A percentile compares a stretch with the other conserved stretches of the same genome.
These are phyloP conservation scores for Komagataella mondaviorum DNA, from an alignment of 805 yeast species.

Conservation along the genomic window DNA sequence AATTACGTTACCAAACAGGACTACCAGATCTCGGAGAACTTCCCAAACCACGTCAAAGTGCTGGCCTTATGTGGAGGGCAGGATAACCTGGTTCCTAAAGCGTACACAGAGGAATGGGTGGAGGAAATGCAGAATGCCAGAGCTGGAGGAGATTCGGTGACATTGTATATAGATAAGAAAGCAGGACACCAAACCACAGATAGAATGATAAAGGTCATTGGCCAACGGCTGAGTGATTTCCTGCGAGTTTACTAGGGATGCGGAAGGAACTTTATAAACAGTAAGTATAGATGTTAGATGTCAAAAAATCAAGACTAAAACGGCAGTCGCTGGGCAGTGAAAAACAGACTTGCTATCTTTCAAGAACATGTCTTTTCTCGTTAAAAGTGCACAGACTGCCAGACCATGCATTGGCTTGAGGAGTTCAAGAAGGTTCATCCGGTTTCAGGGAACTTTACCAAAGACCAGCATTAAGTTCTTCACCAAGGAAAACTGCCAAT, in stretches of 20 bases:
- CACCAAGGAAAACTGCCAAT: conserved; percentile 55
- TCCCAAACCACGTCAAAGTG: conserved; percentile 6
- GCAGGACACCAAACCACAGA: conserved; percentile 5
- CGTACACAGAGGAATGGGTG: conserved; percentile 4
- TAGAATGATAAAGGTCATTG: conserved; percentile 3
- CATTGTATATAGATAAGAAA: background rate
- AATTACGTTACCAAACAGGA: conserved; percentile 5
- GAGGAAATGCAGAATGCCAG: conserved; percentile 2
- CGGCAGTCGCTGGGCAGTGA: background rate
- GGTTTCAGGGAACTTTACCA: background rate
- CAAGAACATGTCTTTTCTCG: background rate
- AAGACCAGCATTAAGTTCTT: conserved; percentile 34
- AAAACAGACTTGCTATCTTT: background rate
- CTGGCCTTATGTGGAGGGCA: conserved; percentile 5
- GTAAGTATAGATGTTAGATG: background rate
- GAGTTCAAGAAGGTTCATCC: background rate
- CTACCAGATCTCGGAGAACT: conserved; percentile 5
- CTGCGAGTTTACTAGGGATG: background rate
- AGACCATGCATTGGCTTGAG: conserved; percentile 3
- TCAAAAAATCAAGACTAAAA: background rate
- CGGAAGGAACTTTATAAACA: background rate
- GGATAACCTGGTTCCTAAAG: conserved; percentile 5
- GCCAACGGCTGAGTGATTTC: conserved; percentile 2
- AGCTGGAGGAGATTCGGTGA: conserved; percentile 4
- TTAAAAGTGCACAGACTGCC: conserved; percentile 3